Evolutionary conservation across 306 rosid genomes (phyloP).

Genomic region (Vigna hirtella): DNA sequence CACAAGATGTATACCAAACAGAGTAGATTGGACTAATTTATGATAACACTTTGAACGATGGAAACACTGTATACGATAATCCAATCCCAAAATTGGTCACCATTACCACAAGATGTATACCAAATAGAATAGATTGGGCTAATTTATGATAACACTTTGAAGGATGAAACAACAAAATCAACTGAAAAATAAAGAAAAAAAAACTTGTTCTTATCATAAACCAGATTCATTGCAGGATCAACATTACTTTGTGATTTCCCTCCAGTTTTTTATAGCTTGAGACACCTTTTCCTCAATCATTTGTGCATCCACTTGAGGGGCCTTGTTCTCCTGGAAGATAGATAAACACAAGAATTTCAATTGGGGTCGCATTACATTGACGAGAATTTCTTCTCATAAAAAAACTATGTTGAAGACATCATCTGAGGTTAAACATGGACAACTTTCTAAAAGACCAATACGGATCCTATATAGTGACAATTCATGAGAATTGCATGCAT

Average conservation of each 20-base stretch:
- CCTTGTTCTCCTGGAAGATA: conserved; percentile 39
- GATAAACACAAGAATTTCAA: conserved; percentile 1
- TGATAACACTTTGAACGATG: conserved; percentile 5
- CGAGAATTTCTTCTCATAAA: too few species aligned
- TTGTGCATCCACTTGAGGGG: conserved; percentile 39
- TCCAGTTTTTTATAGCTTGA: conserved; percentile 59
- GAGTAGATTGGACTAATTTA: neutral
- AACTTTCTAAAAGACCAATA: too few species aligned
- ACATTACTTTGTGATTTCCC: conserved; percentile 40
- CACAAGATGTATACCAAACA: neutral
- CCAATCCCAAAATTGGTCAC: neutral
- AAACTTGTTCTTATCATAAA: conserved; percentile 5
- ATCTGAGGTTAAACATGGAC: too few species aligned
- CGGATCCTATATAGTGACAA: neutral
- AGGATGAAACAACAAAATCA: conserved; percentile 18
- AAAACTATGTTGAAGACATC: too few species aligned
- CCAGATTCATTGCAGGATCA: neutral
- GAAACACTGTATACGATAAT: neutral
- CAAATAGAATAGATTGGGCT: conserved; percentile 13
- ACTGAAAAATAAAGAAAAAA: neutral
- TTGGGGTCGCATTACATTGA: neutral
- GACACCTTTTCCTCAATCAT: conserved; percentile 48
- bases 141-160: neutral
- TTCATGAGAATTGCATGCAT: conserved; percentile 1
- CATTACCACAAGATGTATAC: neutral